Evolutionary conservation across 2,329 filamentous ascomycete species (phyloP).

Genomic region (Penicillium oxalicum): DNA sequence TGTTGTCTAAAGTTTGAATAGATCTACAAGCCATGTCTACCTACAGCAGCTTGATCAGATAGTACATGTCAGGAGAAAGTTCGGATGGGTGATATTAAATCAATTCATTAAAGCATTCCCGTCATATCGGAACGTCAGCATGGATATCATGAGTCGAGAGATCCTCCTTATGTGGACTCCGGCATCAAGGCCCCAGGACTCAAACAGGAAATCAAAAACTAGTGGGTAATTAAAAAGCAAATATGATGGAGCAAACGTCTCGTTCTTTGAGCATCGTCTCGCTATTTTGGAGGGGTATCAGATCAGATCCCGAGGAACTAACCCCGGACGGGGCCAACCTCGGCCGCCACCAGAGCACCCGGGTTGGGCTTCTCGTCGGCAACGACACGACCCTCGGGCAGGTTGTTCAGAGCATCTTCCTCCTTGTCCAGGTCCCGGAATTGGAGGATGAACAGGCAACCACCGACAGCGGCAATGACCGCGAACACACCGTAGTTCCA

Average conservation of each 20-base stretch:
- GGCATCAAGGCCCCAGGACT: background rate
- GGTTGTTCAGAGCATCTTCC: slow-evolving; percentile 61
- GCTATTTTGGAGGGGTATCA: too few relatives aligned
- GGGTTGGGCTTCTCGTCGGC: slow-evolving; percentile 8
- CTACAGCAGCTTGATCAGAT: too few relatives aligned
- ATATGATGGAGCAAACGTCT: background rate
- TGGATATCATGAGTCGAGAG: background rate
- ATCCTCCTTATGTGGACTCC: background rate
- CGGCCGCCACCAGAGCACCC: slow-evolving; percentile 7
- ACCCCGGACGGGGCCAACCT: slow-evolving; percentile 12
- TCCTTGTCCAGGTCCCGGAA: slow-evolving; percentile 58
- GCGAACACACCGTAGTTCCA: slow-evolving; percentile 68
- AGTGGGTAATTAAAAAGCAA: background rate
- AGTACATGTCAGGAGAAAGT: too few relatives aligned
- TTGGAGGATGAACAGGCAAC: slow-evolving; percentile 60
- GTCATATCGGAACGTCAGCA: background rate
- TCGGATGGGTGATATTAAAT: background rate
- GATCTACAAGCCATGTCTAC: too few relatives aligned
- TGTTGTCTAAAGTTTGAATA: too few relatives aligned
- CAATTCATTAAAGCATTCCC: slow-evolving; percentile 2
- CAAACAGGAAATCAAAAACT: background rate
- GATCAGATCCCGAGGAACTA: background rate
- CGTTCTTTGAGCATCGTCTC: too few relatives aligned
- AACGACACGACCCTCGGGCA: slow-evolving; percentile 14
- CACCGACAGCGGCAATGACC: slow-evolving; percentile 57